Base-by-base conservation (phyloP, 2,329 filamentous ascomycete species). In the Colletotrichum echinochloae region DNA sequence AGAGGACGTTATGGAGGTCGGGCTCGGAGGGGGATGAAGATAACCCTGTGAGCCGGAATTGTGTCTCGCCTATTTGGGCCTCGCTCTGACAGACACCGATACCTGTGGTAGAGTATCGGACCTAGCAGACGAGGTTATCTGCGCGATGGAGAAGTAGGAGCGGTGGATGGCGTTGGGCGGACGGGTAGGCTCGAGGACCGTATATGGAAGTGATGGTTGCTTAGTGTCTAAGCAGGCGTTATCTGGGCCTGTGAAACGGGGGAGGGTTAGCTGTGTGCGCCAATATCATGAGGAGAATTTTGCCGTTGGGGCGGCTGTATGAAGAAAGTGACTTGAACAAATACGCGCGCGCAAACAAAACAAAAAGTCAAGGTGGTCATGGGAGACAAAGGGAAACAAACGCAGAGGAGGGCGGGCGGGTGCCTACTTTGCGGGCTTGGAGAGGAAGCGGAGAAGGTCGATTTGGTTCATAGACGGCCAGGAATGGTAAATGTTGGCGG, bases 381-480 rank as follows among this genome's bases (percentile, higher is more conserved):
- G 5, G 26, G 11, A 49, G 23, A 51, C 5, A 18, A 16, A 55
- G 30, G 4, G 20, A 1, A 18, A 11, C 37, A 39, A n/a, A n/a
- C n/a, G 23, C 7, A 35, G 18, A 30, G 28, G 18, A 3, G 5
- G 2, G 1, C 33, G 33, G 5, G 55, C 8, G 20, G 20, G 23
- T 35, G 85, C 92, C 81, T 85, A 97, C 94, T 97, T 97, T 83
- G 94, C 93, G 81, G 94, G 94, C 88, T 96, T 96, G 81, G 94
- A 97, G 78, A 97, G 90, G 86, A 97, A 96, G 85, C 94, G 93
- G 81, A 97, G 90, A 79, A 97, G 90, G 84, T 97, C 93, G 85
- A 91, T 92, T 83, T 89, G 91, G 92, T 90, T 95, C 94, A 97
- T 97, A 91, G 90, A 93, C 89, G 62, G 51, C 61, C 67, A 70